Conservation (phyloP, 306 rosid species). For the Lagenaria siceraria region DNA sequence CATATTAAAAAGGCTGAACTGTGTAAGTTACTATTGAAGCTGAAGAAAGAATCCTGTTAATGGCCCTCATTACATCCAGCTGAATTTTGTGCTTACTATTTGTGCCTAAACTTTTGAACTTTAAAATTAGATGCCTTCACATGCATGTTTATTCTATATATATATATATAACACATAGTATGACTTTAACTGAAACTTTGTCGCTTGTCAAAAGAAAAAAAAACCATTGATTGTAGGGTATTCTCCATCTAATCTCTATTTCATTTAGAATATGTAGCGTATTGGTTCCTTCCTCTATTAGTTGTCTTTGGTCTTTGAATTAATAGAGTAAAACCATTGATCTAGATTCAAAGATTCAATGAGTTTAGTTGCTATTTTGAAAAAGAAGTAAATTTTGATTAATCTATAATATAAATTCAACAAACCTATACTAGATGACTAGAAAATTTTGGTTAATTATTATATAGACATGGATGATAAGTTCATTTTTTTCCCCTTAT, state of each 20-base stretch:
- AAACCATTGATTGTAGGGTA: neutral
- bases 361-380: neutral
- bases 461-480: neutral
- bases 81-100: neutral
- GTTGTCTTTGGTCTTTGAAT: neutral
- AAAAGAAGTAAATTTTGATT: neutral
- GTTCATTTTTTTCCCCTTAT: conserved; percentile 11
- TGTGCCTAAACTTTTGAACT: neutral
- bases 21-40: neutral
- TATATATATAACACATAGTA: neutral
- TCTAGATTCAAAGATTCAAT: neutral
- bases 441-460: neutral
- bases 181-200: neutral
- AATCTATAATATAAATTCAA: neutral
- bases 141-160: neutral
- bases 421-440: neutral
- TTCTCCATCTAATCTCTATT: neutral
- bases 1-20: neutral
- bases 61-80: neutral
- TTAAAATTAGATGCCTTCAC: neutral
- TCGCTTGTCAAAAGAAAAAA: too few relatives aligned
- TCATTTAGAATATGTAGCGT: neutral
- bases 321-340: neutral
- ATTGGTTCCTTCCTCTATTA: neutral
- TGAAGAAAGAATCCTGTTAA: neutral